phyloP scores from a whole-genome alignment of 768 basidiomycete species.

The Russula olivacea region DNA sequence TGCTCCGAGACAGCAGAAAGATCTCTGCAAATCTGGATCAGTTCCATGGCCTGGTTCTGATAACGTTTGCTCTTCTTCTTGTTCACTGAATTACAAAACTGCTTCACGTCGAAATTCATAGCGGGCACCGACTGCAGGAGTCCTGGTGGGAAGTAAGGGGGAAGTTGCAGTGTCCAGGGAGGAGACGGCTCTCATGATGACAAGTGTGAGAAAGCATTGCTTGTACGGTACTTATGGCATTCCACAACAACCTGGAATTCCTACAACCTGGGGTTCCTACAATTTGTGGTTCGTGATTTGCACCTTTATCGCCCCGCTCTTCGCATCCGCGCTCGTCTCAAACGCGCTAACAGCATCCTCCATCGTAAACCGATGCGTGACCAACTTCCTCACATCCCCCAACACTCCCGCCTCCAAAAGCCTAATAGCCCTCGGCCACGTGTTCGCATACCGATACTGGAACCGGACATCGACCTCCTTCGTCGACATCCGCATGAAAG shows the following conservation, averaged over 20 bases:
- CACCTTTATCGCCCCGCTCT: conserved; percentile 65
- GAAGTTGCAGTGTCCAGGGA: too few species aligned
- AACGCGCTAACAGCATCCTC: conserved; percentile 75
- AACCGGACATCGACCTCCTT: conserved; percentile 66
- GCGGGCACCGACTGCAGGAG: neutral
- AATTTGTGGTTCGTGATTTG: conserved; percentile 38
- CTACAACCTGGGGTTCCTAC: too few species aligned
- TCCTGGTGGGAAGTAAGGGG: too few species aligned
- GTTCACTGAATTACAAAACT: neutral
- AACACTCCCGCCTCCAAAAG: conserved; percentile 67
- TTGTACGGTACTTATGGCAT: too few species aligned
- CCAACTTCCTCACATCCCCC: conserved; percentile 67
- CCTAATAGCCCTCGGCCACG: conserved; percentile 81
- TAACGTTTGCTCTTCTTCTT: neutral
- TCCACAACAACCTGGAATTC: too few species aligned
- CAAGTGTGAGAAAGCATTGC: too few species aligned
- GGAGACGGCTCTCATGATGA: too few species aligned
- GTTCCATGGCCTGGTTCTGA: neutral
- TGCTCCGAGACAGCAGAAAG: neutral
- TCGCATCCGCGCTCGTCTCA: conserved; percentile 62
- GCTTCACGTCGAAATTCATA: neutral
- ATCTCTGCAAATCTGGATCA: neutral
- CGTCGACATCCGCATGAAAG: conserved; percentile 67
- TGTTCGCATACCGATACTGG: conserved; percentile 63
- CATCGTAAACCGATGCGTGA: conserved; percentile 69